phyloP scores from a whole-genome alignment of 2,329 filamentous ascomycete species.

The Curvularia spicifera region DNA sequence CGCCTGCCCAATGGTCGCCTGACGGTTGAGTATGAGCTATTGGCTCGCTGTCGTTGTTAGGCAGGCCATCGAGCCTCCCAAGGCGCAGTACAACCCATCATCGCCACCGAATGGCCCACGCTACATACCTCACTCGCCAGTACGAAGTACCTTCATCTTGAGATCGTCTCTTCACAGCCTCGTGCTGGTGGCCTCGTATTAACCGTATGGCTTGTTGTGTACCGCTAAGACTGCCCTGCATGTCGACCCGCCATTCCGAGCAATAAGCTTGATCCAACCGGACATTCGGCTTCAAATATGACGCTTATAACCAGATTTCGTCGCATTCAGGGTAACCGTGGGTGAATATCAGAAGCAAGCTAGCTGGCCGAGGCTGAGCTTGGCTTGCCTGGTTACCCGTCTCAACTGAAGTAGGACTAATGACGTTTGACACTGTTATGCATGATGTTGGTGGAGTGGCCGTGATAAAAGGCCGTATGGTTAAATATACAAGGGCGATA shows the following conservation, averaged over 20 bases:
- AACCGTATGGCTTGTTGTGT: neutral
- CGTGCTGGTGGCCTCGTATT: slow-evolving; percentile 12
- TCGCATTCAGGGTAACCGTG: slow-evolving; percentile 17
- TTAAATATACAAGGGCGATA: slow-evolving; percentile 9
- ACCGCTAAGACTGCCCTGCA: slow-evolving; percentile 14
- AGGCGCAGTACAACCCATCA: neutral
- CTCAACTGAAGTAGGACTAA: slow-evolving; percentile 17
- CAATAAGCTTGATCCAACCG: slow-evolving; percentile 7
- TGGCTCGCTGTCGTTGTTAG: neutral
- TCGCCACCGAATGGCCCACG: neutral
- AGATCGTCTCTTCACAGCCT: slow-evolving; percentile 9
- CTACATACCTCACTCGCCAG: neutral
- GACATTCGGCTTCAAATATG: slow-evolving; percentile 7
- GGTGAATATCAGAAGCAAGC: slow-evolving; percentile 19
- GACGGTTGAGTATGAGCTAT: neutral
- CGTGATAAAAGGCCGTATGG: neutral
- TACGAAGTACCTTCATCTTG: slow-evolving; percentile 1
- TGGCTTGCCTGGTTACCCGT: slow-evolving; percentile 15
- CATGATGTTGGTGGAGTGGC: neutral
- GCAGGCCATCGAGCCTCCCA: neutral
- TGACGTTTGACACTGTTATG: slow-evolving; percentile 14
- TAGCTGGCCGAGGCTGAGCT: slow-evolving; percentile 14
- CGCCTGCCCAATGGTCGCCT: neutral
- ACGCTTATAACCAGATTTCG: slow-evolving; percentile 7
- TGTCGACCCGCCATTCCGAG: slow-evolving; percentile 10